A percentile compares a stretch with the other conserved stretches of the same genome.
Evolutionary conservation across 2,329 filamentous ascomycete species (phyloP).

Genomic region (Mariannaea elegans): DNA sequence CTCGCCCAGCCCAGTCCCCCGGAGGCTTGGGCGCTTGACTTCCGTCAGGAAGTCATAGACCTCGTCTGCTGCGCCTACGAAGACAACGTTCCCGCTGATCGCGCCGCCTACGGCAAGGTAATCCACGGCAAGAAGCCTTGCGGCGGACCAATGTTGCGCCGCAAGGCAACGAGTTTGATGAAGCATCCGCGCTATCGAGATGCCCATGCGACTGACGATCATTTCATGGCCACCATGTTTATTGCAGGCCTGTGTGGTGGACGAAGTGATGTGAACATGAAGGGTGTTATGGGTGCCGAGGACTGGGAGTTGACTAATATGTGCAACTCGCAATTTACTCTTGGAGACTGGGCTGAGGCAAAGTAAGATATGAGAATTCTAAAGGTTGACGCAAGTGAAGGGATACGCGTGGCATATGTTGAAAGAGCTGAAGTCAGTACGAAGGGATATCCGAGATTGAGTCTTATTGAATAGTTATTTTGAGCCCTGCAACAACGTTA

Average conservation of each 20-base stretch:
- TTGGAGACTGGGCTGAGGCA: slow-evolving; percentile 49
- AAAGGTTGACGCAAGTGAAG: too few relatives aligned
- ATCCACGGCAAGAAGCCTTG: slow-evolving; percentile 19
- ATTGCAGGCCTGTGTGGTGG: slow-evolving; percentile 59
- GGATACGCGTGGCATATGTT: too few relatives aligned
- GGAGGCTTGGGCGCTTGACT: slow-evolving; percentile 66
- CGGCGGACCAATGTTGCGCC: slow-evolving; percentile 14
- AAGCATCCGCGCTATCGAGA: slow-evolving; percentile 73
- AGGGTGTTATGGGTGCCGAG: slow-evolving; percentile 58
- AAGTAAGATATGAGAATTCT: too few relatives aligned
- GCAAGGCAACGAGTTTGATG: slow-evolving; percentile 60
- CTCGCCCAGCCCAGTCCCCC: slow-evolving; percentile 26
- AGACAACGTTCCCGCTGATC: slow-evolving; percentile 38
- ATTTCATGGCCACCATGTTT: slow-evolving; percentile 73
- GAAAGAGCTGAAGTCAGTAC: too few relatives aligned
- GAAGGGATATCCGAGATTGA: too few relatives aligned
- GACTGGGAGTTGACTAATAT: slow-evolving; percentile 74
- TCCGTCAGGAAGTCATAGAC: slow-evolving; percentile 71
- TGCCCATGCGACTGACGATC: slow-evolving; percentile 75
- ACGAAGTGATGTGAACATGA: slow-evolving; percentile 55
- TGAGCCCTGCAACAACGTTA: too few relatives aligned
- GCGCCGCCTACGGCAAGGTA: slow-evolving; percentile 8
- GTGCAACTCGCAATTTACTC: slow-evolving; percentile 68
- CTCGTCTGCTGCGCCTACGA: slow-evolving; percentile 52
- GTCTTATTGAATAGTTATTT: too few relatives aligned